Evolutionary conservation across 1,139 yeast species (phyloP).

Genomic region (Petasospora fabianii): DNA sequence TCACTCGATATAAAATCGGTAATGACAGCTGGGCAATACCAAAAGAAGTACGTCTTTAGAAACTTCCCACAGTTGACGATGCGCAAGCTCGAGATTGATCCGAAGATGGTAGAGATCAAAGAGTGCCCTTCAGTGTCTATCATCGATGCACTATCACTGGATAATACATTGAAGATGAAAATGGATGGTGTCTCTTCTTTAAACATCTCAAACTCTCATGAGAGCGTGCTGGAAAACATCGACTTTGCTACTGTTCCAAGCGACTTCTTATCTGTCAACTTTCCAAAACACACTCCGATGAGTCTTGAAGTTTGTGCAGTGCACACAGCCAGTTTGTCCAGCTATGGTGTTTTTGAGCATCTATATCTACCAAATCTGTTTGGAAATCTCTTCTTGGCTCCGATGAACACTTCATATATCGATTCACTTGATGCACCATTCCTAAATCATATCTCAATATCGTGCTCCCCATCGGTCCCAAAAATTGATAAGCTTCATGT

Average conservation of each 20-base stretch:
- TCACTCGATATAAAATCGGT: conserved; percentile 4
- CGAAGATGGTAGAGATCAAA: conserved; percentile 11
- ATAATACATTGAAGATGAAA: conserved; percentile 4
- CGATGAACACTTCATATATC: too few species aligned
- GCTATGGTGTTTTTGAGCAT: too few species aligned
- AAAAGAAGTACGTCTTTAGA: conserved; percentile 12
- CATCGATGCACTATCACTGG: conserved; percentile 2
- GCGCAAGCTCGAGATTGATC: conserved; percentile 8
- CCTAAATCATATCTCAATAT: too few species aligned
- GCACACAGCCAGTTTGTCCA: too few species aligned
- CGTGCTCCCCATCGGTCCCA: too few species aligned
- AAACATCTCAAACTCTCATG: conserved; percentile 2
- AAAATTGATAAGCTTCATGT: too few species aligned
- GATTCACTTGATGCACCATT: too few species aligned
- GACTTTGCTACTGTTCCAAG: conserved; percentile 6
- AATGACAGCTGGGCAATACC: neutral
- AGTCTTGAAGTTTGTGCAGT: too few species aligned
- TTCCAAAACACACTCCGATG: too few species aligned
- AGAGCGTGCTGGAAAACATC: conserved; percentile 4
- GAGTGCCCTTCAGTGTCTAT: neutral
- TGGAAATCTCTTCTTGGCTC: too few species aligned
- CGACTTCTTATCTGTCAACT: neutral
- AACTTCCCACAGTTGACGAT: conserved; percentile 6
- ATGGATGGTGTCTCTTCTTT: neutral
- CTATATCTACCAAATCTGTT: too few species aligned